Conservation (phyloP, 345 rosid genomes). For the Arabis hirsuta region DNA sequence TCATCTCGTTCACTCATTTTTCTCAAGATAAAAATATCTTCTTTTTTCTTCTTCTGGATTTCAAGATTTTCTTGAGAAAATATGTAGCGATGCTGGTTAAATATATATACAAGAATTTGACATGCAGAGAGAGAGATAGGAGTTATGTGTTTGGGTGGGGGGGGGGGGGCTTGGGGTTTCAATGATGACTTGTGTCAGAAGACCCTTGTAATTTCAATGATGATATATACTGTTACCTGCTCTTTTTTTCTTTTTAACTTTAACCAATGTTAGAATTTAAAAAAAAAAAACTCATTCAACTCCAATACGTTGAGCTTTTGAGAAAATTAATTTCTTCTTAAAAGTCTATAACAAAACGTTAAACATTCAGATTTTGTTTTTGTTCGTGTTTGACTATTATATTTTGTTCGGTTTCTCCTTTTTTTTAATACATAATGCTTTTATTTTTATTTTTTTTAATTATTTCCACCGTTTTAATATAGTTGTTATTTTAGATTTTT, state of each 20-base stretch:
- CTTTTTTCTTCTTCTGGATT: background rate
- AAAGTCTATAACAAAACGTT: conserved; percentile 40
- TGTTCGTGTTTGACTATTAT: conserved; percentile 16
- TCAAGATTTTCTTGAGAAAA: conserved; percentile 36
- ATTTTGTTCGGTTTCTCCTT: background rate
- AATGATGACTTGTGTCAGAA: conserved; percentile 69
- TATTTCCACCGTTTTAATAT: too few species aligned
- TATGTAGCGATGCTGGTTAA: conserved; percentile 34
- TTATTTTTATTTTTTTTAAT: background rate
- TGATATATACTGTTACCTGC: conserved; percentile 44
- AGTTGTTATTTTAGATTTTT: too few species aligned
- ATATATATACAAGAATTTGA: conserved; percentile 28
- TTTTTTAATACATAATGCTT: background rate
- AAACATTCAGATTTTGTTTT: background rate
- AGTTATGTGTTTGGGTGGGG: background rate
- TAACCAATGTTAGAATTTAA: conserved; percentile 18
- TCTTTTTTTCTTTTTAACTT: conserved; percentile 6
- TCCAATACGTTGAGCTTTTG: conserved; percentile 27
- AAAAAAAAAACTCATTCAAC: conserved; percentile 15
- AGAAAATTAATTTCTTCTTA: conserved; percentile 15
- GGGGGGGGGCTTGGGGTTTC: conserved; percentile 40
- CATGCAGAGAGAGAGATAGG: conserved; percentile 39
- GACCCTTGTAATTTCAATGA: conserved; percentile 54
- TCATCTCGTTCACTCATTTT: conserved; percentile 63
- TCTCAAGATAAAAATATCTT: conserved; percentile 5